A percentile compares a stretch with the other conserved stretches of the same genome.
Evolutionary conservation across 371 early-diverging fungal genomes (phyloP).

Genomic region (Mucor indicus): DNA sequence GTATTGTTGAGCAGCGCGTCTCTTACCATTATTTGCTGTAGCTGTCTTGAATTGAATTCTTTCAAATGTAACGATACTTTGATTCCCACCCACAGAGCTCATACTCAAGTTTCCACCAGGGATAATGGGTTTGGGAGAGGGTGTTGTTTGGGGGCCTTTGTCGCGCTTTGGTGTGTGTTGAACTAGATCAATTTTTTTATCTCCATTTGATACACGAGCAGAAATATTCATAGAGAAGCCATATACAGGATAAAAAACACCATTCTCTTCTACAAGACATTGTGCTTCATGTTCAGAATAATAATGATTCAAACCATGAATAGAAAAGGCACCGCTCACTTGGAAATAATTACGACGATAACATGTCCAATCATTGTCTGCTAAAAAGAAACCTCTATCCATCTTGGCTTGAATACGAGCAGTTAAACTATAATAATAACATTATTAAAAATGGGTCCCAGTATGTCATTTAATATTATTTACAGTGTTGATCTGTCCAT

Average conservation of each 20-base stretch:
- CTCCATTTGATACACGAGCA: slow-evolving; percentile 72
- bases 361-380: slow-evolving; percentile 88
- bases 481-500: slow-evolving; percentile 62
- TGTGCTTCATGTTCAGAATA: slow-evolving; percentile 52
- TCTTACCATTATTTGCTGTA: slow-evolving; percentile 90
- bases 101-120: slow-evolving; percentile 59
- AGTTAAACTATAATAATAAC: slow-evolving; percentile 19
- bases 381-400: slow-evolving; percentile 81
- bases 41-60: slow-evolving; percentile 95
- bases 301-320: slow-evolving; percentile 48
- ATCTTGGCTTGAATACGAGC: slow-evolving; percentile 60
- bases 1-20: slow-evolving; percentile 91
- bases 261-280: slow-evolving; percentile 57
- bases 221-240: slow-evolving; percentile 72
- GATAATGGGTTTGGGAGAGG: slow-evolving; percentile 57
- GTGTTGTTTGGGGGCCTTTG: slow-evolving; percentile 85
- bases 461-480: slow-evolving; percentile 1
- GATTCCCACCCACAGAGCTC: slow-evolving; percentile 44
- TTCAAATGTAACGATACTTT: slow-evolving; percentile 79
- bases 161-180: slow-evolving; percentile 95
- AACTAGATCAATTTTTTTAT: slow-evolving; percentile 76
- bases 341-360: slow-evolving; percentile 96
- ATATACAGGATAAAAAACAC: slow-evolving; percentile 46
- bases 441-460: background rate
- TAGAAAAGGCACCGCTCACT: slow-evolving; percentile 73